Base-by-base conservation (phyloP, 345 rosid species). In the Pistacia vera region DNA sequence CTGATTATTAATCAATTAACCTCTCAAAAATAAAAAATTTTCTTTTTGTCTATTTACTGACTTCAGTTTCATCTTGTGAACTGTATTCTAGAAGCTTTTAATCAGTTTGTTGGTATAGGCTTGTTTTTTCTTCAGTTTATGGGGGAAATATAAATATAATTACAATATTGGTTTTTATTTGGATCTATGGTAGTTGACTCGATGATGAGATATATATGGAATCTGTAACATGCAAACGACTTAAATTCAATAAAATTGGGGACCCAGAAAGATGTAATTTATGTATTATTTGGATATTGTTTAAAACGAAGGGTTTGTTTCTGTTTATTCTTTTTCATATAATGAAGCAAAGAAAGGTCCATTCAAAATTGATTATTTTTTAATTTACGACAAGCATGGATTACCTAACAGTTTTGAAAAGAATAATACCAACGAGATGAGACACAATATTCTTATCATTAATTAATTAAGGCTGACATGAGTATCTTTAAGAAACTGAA, bases 61-160 rank as follows among this genome's bases (percentile, higher is more conserved):
- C 48, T 59, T 72, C 10, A 2, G 44, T 48, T 48, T 48, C 75
- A 30, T 11, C 68, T 13, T 72, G 75, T 48, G 67, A 72, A 28
- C 3, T 12, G 46, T 30, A 14, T 13, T 63, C 11, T 13, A 8
- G 38, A 11, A 28, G 0, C 18, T 36, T 4, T n/a, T 20, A 30
- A 13, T 66, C 38, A 18, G 9, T 18, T 59, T 64, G n/a, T n/a
- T 10, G 5, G 46, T 41, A 41, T 62, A 55, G 33, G 16, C 30
- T 51, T 51, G 22, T 69, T 33, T 16, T 28, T 10, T 16, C 41
- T 51, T 16, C 30, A 35, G 30, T 20, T 41, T 6, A 4, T 41
- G 5, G 46, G 46, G 46, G 30, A 2, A 28, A 28, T 28, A 28
- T 28, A 2, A 38, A 38, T 38, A 36, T 36, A 36, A 36, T 36